Conservation (phyloP, 495 filamentous ascomycete species). For the Tirmania nivea region DNA sequence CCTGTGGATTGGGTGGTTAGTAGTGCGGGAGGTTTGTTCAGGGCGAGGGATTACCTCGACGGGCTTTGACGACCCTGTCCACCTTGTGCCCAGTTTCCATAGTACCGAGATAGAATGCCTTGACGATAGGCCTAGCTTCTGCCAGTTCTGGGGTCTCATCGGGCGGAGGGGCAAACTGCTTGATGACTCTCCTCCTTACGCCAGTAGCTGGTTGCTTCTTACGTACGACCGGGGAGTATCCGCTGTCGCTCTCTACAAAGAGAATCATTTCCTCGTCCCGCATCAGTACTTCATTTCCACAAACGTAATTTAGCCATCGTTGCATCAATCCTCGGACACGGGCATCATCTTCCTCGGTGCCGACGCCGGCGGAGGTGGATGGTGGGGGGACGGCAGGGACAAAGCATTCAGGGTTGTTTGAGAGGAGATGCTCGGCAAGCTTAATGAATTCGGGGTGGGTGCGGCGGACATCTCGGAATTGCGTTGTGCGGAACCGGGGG, state of each 20-base stretch:
- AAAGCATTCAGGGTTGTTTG: slow-evolving; percentile 88
- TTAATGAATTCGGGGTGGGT: slow-evolving; percentile 91
- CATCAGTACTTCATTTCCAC: slow-evolving; percentile 77
- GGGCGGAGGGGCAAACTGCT: slow-evolving; percentile 94
- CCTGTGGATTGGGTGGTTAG: slow-evolving; percentile 27
- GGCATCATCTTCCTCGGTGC: slow-evolving; percentile 88
- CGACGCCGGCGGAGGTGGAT: slow-evolving; percentile 77
- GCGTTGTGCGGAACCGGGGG: slow-evolving; percentile 87
- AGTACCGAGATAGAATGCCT: slow-evolving; percentile 82
- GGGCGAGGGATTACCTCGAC: slow-evolving; percentile 44
- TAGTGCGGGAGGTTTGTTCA: neutral
- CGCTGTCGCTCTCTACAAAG: slow-evolving; percentile 95
- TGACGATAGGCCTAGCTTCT: slow-evolving; percentile 71
- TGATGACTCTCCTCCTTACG: slow-evolving; percentile 79
- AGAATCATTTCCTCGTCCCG: slow-evolving; percentile 90
- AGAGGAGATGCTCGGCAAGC: slow-evolving; percentile 81
- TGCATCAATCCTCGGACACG: slow-evolving; percentile 77
- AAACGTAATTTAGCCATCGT: slow-evolving; percentile 82
- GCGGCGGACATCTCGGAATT: slow-evolving; percentile 89
- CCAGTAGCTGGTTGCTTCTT: slow-evolving; percentile 96
- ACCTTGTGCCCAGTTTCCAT: slow-evolving; percentile 95
- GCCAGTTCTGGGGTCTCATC: slow-evolving; percentile 93
- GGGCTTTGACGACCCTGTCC: slow-evolving; percentile 75
- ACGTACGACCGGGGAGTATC: slow-evolving; percentile 85
- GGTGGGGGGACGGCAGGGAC: slow-evolving; percentile 90